Base-by-base conservation (phyloP, 179 eudicot species). In the Amaranthus tricolor region DNA sequence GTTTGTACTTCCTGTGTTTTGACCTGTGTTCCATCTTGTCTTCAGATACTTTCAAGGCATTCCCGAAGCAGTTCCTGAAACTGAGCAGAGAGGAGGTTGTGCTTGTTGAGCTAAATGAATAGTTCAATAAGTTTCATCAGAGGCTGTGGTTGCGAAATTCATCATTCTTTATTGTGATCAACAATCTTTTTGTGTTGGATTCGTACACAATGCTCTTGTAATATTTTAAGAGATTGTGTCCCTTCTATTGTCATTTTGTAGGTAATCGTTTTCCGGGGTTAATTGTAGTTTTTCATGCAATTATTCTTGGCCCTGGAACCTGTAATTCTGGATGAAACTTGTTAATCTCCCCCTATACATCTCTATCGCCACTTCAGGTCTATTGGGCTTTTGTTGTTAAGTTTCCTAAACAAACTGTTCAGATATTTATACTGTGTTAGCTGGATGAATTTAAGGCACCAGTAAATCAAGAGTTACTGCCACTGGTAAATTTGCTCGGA, bases 31-130 rank as follows among this genome's bases (percentile, higher is more conserved):
- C 31, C 59, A 53, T 76, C 16, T 48, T 55, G n/a, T 61, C n/a
- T 74, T 62, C 91, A 93, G 98, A 88, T 93, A 93, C 73, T 93
- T 93, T 81, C 96, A 93, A 58, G 91, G 96, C 62, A 88, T 89
- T 55, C 98, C 95, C 6, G 98, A 88, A 79, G 89, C 90, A 53
- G 88, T 73, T 77, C 55, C 97, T 56, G 98, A 93, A 75, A 74
- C 89, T 24, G 92, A 89, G 73, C 97, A 86, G 73, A 78, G 86
- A 81, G 89, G 97, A 61, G 96, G 97, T 69, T 93, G 98, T 73
- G 95, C 97, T 15, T 93, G 98, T 80, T 93, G 80, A 88, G 60
- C n/a, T 5, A 20, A 55, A 31, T 24, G 74, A 53, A 53, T 66
- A 77, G 55, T 78, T 49, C 45, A 65, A 14, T 48, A 44, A 44